Conservation (phyloP, 352 stramenopile species). For the Pythium coloratum region DNA sequence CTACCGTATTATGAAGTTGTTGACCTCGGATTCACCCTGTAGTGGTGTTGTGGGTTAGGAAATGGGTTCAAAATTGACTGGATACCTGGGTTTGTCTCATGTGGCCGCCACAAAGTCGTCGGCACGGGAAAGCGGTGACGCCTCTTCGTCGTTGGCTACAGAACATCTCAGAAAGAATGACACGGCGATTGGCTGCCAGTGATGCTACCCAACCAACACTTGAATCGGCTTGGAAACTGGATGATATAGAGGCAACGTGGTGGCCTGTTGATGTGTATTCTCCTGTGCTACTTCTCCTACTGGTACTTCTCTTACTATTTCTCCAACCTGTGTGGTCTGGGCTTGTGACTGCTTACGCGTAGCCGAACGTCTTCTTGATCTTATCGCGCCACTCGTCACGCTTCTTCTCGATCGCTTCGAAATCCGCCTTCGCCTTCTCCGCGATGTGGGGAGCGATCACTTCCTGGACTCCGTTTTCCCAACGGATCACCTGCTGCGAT, state of each 20-base stretch:
- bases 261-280: too few species aligned
- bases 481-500: neutral
- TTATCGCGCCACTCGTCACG: neutral
- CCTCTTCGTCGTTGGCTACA: neutral
- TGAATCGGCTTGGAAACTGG: too few species aligned
- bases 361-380: constrained; percentile 14
- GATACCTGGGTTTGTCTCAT: constrained; percentile 9
- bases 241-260: too few species aligned
- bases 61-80: constrained; percentile 7
- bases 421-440: neutral
- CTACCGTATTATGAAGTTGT: too few species aligned
- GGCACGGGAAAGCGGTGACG: neutral
- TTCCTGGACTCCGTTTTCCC: neutral
- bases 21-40: too few species aligned
- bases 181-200: neutral
- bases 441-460: neutral
- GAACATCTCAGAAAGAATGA: constrained; percentile 1
- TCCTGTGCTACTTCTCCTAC: neutral
- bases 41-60: neutral
- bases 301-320: neutral
- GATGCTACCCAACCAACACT: neutral
- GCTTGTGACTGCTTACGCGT: neutral
- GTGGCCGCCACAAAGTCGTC: neutral
- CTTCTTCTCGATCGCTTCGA: constrained; percentile 7
- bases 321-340: neutral